Evolutionary conservation across 106 monocot species (phyloP).

Genomic region (Allium sativum): DNA sequence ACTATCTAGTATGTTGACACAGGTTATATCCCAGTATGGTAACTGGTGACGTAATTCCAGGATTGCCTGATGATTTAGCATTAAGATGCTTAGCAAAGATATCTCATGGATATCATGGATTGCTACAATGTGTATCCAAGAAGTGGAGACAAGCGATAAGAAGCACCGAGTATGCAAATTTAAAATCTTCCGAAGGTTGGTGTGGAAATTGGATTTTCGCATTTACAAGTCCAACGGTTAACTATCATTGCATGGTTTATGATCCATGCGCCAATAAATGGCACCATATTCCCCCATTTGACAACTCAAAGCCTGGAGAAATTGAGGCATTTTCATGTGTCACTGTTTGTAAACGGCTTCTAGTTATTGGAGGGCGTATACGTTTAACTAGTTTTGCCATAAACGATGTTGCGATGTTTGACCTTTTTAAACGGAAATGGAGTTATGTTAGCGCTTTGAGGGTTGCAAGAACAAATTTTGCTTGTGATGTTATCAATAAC

Average conservation of each 20-base stretch:
- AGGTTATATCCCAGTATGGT: background rate
- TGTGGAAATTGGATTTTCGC: conserved; percentile 24
- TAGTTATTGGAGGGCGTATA: conserved; percentile 18
- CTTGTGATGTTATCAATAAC: conserved; percentile 10
- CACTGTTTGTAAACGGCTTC: conserved; percentile 9
- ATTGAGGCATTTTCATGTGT: conserved; percentile 11
- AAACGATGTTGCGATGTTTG: conserved; percentile 15
- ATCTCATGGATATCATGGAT: conserved; percentile 30
- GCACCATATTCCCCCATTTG: conserved; percentile 16
- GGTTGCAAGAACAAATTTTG: conserved; percentile 11
- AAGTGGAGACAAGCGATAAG: conserved; percentile 12
- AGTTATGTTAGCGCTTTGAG: conserved; percentile 6
- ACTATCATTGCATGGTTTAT: conserved; percentile 18
- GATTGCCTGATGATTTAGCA: conserved; percentile 26
- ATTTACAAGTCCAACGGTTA: background rate
- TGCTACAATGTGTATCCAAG: conserved; percentile 23
- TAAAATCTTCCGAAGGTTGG: conserved; percentile 15
- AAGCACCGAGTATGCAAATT: conserved; percentile 14
- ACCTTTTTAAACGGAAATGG: conserved; percentile 27
- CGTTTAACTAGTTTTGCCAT: background rate
- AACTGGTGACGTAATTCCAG: conserved; percentile 13
- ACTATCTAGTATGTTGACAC: background rate
- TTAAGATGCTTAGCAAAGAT: conserved; percentile 19
- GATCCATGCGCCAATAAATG: conserved; percentile 30
- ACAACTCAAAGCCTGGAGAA: background rate